Base-by-base conservation (phyloP, 129 eudicot species). In the Centrapalus pauciflorus region DNA sequence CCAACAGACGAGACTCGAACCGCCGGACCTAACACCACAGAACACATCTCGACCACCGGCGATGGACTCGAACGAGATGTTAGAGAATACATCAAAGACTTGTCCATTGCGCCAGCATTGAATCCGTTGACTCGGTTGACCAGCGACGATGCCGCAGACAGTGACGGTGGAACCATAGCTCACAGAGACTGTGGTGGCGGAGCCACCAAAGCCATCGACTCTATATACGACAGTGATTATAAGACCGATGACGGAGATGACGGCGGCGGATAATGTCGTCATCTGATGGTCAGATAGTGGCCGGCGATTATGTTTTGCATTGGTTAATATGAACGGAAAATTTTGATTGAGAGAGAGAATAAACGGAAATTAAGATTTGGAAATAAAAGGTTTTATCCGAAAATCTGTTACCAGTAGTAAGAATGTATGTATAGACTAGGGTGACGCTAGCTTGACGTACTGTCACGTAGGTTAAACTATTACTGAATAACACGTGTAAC, bases 21-120 rank as follows among this genome's bases (percentile, higher is more conserved):
- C 96, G 52, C 95, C 98, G 66, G 95, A 83, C 69, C 91, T 67
- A 0, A 84, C 65, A 60, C 85, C 98, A 81, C 96, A 88, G 73
- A 93, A 28, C 35, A 79, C 51, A 64, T 80, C 84, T 55, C 69
- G 83, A 33, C 98, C 98, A 43, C 96, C 98, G 73, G 96, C 81
- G 73, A 93, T 76, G 60, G 74, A 79, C 73, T 84, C 84, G 50
- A 88, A 88, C 7, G 98, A 88, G 68, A 74, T 64, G 29, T 73
- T 64, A 7, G 91, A 83, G 41, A 24, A 74, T 26, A 83, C 32
- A 5, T 55, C 17, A 32, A 75, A 20, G 33, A 66, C 16, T 2
- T 26, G 67, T 0, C 75, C 72, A 51, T 83, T 54, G 12, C 77
- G 55, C 76, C 81, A 88, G 84, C 98, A 93, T 62, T 83, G 84